Evolutionary conservation across 1,284 basidiomycete genomes (phyloP).

Genomic region (Wolfiporia cocos): DNA sequence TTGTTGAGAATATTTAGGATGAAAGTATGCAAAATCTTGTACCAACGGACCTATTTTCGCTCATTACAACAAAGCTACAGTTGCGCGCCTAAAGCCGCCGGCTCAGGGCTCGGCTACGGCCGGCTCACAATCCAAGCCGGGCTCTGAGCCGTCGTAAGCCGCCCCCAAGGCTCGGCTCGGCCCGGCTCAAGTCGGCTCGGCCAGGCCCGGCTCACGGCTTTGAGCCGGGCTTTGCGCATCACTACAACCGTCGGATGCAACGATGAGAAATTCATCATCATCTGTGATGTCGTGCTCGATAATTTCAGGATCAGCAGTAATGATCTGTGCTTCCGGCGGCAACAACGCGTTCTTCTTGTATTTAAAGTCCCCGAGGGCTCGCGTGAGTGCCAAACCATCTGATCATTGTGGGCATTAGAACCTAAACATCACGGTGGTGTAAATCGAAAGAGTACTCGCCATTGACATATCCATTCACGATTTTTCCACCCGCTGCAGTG

Average conservation of each 20-base stretch:
- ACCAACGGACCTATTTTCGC: too few species aligned
- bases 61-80: too few species aligned
- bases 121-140: too few species aligned
- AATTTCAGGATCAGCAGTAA: slow-evolving; percentile 94
- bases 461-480: slow-evolving; percentile 97
- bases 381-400: slow-evolving; percentile 95
- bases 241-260: slow-evolving; percentile 98
- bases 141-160: too few species aligned
- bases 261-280: slow-evolving; percentile 94
- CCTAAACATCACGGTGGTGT: background rate
- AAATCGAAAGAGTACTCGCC: slow-evolving; percentile 42
- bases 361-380: slow-evolving; percentile 97
- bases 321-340: slow-evolving; percentile 87
- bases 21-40: too few species aligned
- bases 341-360: slow-evolving; percentile 93
- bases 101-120: too few species aligned
- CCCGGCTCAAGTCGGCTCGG: too few species aligned
- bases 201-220: too few species aligned
- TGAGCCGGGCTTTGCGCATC: too few species aligned
- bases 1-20: too few species aligned
- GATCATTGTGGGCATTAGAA: slow-evolving; percentile 5
- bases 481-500: slow-evolving; percentile 90
- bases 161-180: too few species aligned
- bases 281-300: slow-evolving; percentile 73
- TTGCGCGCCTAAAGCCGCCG: too few species aligned